A percentile compares a stretch with the other conserved stretches of the same genome.
These are phyloP conservation scores for Pyrus bretschneideri DNA, from an alignment of 306 rosid species.

Conservation along the genomic window DNA sequence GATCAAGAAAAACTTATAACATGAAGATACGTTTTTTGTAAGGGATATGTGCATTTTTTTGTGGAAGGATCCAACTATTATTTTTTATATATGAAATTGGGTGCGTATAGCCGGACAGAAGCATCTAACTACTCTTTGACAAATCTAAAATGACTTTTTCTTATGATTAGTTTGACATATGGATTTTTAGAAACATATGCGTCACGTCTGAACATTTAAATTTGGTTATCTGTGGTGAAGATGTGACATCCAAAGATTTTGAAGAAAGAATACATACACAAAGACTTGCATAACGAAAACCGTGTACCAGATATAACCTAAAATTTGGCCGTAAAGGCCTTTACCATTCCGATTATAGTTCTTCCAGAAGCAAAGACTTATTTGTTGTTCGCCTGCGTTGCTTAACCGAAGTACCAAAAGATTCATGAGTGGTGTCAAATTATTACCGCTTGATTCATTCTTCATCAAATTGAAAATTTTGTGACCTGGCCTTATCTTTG, in stretches of 20 bases:
- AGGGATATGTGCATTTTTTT: not conserved
- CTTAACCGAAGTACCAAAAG: not conserved
- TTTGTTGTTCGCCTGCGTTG: not conserved
- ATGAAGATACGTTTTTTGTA: too few relatives aligned
- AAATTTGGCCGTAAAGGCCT: not conserved
- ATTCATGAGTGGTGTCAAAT: not conserved
- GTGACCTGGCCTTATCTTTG: not conserved
- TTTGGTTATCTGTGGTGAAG: too few relatives aligned
- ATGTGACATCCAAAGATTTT: too few relatives aligned
- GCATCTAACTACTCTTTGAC: not conserved
- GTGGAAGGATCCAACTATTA: too few relatives aligned
- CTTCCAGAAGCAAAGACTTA: not conserved
- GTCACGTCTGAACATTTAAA: not conserved
- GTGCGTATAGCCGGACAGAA: not conserved
- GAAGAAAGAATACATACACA: too few relatives aligned
- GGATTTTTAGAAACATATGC: not conserved
- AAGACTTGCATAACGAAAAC: not conserved
- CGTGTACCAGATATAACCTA: not conserved
- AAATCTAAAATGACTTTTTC: not conserved
- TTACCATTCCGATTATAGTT: not conserved
- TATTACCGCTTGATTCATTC: too few relatives aligned
- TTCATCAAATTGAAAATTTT: too few relatives aligned
- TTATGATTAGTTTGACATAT: not conserved
- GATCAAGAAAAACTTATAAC: too few relatives aligned
- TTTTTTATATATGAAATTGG: too few relatives aligned